Percentiles rank a stretch among this genome's conserved stretches.
Conservation (phyloP, 345 rosid genomes). For the Syzygium aromaticum region DNA sequence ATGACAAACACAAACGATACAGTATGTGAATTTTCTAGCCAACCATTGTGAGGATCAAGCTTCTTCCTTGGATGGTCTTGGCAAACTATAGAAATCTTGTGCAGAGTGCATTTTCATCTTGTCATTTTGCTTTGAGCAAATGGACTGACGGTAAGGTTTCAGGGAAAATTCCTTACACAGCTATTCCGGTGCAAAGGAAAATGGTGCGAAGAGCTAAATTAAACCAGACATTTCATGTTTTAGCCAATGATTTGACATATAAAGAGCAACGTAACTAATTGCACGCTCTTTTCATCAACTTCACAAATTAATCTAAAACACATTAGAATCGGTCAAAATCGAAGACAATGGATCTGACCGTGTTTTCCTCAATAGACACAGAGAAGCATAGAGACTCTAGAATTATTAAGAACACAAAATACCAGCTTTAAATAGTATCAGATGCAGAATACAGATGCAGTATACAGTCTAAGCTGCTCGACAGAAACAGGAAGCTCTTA, state of each 20-base stretch:
- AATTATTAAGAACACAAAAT: neutral
- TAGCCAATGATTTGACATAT: neutral
- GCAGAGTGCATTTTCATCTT: neutral
- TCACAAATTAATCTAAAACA: neutral
- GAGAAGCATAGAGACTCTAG: neutral
- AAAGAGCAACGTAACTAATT: neutral
- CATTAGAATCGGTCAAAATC: neutral
- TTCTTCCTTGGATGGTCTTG: neutral
- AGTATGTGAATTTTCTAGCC: neutral
- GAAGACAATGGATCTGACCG: neutral
- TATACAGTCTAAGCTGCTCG: neutral
- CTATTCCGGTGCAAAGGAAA: neutral
- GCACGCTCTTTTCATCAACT: neutral
- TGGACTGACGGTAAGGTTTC: neutral
- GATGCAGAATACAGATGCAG: neutral
- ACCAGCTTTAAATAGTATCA: neutral
- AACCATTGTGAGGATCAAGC: neutral
- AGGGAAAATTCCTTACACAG: neutral
- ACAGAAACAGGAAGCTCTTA: neutral
- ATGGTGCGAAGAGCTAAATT: neutral
- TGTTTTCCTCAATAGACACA: neutral
- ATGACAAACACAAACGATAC: neutral
- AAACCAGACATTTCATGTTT: neutral
- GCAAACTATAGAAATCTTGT: neutral
- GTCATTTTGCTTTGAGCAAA: neutral